These are phyloP conservation scores for Solanum verrucosum DNA, from an alignment of 257 asterid genomes.

Conservation along the genomic window DNA sequence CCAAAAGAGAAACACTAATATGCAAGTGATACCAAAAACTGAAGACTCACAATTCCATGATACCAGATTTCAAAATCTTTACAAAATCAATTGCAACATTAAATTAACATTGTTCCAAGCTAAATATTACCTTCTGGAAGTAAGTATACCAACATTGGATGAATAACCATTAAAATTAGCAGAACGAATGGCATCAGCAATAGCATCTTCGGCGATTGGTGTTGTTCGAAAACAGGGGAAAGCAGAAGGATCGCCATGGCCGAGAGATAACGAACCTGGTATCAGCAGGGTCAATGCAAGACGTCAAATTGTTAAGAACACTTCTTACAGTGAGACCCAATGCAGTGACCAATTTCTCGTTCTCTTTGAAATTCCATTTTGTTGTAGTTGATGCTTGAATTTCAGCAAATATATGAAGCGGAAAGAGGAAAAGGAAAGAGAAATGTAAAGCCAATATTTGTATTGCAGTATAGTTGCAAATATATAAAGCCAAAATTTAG, in stretches of 20 bases:
- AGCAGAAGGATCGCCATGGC: constrained; percentile 84
- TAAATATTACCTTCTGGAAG: constrained; percentile 45
- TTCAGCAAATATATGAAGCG: too few species aligned
- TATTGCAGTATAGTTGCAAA: too few species aligned
- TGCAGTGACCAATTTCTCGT: constrained; percentile 30
- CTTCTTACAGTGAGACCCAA: constrained; percentile 51
- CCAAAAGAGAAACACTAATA: not conserved
- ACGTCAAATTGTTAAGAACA: constrained; percentile 26
- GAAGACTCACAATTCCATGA: not conserved
- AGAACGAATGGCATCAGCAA: constrained; percentile 51
- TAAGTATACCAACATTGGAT: constrained; percentile 48
- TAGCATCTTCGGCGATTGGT: constrained; percentile 47
- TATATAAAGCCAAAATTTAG: too few species aligned
- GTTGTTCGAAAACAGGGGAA: constrained; percentile 61
- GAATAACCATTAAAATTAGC: constrained; percentile 66
- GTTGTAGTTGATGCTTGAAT: not conserved
- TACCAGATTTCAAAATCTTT: not conserved
- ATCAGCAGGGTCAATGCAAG: constrained; percentile 30
- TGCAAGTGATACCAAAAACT: not conserved
- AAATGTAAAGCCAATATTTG: too few species aligned
- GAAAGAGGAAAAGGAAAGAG: too few species aligned
- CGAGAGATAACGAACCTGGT: constrained; percentile 48
- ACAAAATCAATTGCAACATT: not conserved
- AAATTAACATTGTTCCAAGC: not conserved
- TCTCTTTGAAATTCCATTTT: constrained; percentile 45